Conservation (phyloP, 2,329 filamentous ascomycete species). For the Sclerotiophoma versabilis region DNA sequence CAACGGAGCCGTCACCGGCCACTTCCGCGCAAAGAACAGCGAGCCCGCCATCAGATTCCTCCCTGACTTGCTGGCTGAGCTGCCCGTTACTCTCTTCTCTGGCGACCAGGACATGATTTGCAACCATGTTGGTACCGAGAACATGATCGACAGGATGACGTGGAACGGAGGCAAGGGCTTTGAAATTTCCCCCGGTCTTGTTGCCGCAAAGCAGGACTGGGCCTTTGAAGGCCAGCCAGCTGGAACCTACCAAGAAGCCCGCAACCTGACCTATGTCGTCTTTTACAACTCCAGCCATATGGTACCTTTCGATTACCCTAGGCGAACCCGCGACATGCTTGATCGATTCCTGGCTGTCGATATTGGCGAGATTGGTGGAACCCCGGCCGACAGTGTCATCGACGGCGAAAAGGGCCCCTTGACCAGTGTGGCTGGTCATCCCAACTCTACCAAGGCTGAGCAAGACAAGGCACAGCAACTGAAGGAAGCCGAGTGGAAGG, state of each 20-base stretch:
- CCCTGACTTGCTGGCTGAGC: constrained; percentile 76
- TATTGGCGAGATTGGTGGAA: constrained; percentile 84
- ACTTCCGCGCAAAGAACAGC: constrained; percentile 75
- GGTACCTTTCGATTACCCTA: constrained; percentile 93
- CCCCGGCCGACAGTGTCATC: constrained; percentile 77
- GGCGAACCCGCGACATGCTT: constrained; percentile 91
- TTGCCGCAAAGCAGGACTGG: constrained; percentile 93
- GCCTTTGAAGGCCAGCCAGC: constrained; percentile 87
- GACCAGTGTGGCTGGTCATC: constrained; percentile 77
- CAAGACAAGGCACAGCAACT: constrained; percentile 74
- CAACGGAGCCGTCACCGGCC: constrained; percentile 74
- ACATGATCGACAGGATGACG: constrained; percentile 84
- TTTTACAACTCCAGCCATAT: constrained; percentile 98
- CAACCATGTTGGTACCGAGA: constrained; percentile 94
- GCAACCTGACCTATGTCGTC: constrained; percentile 93
- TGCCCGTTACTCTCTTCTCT: constrained; percentile 87
- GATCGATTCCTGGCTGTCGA: constrained; percentile 96
- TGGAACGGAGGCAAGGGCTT: constrained; percentile 95
- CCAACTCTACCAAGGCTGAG: constrained; percentile 71
- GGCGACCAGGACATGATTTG: constrained; percentile 95
- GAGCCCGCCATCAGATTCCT: constrained; percentile 76
- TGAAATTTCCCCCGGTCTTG: constrained; percentile 83
- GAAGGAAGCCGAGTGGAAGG: constrained; percentile 85
- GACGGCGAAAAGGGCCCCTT: constrained; percentile 84
- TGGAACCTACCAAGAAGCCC: constrained; percentile 91